Evolutionary conservation across 108 stramenopile genomes (phyloP).

Genomic region (Bacterosira constricta): DNA sequence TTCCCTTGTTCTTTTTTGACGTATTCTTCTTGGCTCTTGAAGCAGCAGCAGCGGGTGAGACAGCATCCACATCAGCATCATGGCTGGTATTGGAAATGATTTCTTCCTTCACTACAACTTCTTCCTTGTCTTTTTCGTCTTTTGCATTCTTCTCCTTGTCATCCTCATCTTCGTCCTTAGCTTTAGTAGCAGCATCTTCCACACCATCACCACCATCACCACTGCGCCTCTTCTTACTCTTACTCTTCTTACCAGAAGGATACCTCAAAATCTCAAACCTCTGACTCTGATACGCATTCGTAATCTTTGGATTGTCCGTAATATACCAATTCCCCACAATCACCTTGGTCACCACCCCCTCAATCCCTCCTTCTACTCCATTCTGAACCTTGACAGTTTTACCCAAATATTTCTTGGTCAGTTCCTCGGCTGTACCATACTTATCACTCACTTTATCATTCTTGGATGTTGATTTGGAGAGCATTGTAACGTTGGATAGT

Average conservation of each 20-base stretch:
- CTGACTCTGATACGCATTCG: constrained; percentile 1
- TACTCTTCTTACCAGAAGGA: background rate
- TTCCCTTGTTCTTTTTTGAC: background rate
- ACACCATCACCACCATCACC: background rate
- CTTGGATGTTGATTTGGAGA: background rate
- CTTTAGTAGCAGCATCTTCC: background rate
- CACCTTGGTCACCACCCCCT: background rate
- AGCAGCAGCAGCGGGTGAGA: background rate
- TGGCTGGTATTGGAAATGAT: background rate
- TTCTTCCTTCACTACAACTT: background rate
- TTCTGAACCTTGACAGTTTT: background rate
- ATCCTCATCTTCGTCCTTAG: background rate
- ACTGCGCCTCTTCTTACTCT: background rate
- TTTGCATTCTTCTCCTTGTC: background rate
- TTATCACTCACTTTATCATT: background rate
- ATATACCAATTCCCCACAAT: constrained; percentile 20
- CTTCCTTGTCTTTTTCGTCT: background rate
- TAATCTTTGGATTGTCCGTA: constrained; percentile 12
- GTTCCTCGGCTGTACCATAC: background rate
- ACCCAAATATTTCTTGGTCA: background rate
- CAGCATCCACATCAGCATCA: background rate
- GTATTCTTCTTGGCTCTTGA: background rate
- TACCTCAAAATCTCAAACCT: constrained; percentile 3
- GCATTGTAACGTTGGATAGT: background rate
- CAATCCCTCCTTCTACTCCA: background rate